These are phyloP conservation scores for Paulownia fortunei DNA, from an alignment of 257 asterid species.

Conservation along the genomic window DNA sequence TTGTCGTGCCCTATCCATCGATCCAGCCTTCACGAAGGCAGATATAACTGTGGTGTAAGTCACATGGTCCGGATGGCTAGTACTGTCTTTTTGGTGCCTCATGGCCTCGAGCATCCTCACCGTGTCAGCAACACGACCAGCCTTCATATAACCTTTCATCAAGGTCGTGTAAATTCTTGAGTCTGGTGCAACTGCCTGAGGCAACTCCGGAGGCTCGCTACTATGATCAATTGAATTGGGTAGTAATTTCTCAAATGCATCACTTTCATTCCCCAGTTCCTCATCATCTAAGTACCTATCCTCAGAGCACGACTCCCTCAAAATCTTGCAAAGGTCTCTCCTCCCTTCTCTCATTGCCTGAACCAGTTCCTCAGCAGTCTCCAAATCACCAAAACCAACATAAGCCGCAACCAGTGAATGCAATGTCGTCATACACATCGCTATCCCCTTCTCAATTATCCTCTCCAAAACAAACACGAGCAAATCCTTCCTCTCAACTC, in stretches of 20 bases:
- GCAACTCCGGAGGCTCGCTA: constrained; percentile 62
- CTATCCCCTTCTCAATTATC: constrained; percentile 59
- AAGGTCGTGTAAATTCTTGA: constrained; percentile 89
- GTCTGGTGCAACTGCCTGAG: constrained; percentile 60
- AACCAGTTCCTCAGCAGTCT: constrained; percentile 72
- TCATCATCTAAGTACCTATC: constrained; percentile 35
- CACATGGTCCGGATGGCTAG: constrained; percentile 88
- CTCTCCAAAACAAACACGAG: constrained; percentile 84
- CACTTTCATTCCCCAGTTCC: constrained; percentile 2
- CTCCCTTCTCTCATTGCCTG: constrained; percentile 92
- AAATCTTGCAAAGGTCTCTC: constrained; percentile 74
- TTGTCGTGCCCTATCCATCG: constrained; percentile 80
- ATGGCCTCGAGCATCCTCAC: constrained; percentile 96
- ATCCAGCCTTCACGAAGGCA: constrained; percentile 76
- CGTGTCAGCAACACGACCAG: constrained; percentile 75
- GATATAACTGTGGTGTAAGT: constrained; percentile 89
- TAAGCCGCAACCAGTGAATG: constrained; percentile 95
- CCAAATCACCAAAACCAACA: constrained; percentile 89
- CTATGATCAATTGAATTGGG: constrained; percentile 57
- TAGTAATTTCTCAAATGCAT: constrained; percentile 58
- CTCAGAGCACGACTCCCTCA: constrained; percentile 53
- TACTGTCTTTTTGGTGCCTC: constrained; percentile 70
- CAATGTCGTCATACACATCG: constrained; percentile 78
- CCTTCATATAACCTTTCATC: constrained; percentile 95
- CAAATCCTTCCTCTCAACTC: constrained; percentile 78